These are phyloP conservation scores for Exutisphaerella laricina DNA, from an alignment of 2,329 filamentous ascomycete genomes.

Conservation along the genomic window DNA sequence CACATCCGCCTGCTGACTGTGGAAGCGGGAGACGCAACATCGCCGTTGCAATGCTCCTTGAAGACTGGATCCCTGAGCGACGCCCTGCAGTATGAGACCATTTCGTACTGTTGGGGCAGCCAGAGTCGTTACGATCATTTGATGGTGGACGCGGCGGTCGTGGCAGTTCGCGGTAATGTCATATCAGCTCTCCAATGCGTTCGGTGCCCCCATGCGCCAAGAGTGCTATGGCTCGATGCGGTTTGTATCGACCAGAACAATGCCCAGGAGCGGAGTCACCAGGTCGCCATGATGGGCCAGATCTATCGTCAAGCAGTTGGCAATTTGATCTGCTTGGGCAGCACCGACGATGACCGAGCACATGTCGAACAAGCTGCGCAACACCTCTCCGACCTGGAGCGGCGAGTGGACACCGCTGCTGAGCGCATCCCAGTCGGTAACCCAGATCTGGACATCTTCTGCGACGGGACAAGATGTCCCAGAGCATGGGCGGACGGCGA, in stretches of 20 bases:
- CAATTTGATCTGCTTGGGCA: background rate
- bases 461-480: background rate
- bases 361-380: background rate
- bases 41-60: too few relatives aligned
- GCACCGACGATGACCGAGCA: background rate
- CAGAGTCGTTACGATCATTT: background rate
- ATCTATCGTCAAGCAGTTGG: background rate
- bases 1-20: too few relatives aligned
- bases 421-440: background rate
- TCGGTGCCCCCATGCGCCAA: background rate
- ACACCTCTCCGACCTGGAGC: background rate
- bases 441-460: background rate
- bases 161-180: background rate
- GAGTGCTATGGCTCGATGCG: background rate
- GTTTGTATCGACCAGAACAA: background rate
- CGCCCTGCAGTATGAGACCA: slow-evolving; percentile 5
- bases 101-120: slow-evolving; percentile 4
- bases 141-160: background rate
- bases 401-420: background rate
- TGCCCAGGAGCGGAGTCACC: background rate
- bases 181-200: background rate
- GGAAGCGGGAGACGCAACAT: too few relatives aligned
- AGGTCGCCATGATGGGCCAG: slow-evolving; percentile 1
- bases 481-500: background rate
- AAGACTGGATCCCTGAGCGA: too few relatives aligned